phyloP scores from a whole-genome alignment of 2,329 filamentous ascomycete species.

The Penicillium hesseltinei region DNA sequence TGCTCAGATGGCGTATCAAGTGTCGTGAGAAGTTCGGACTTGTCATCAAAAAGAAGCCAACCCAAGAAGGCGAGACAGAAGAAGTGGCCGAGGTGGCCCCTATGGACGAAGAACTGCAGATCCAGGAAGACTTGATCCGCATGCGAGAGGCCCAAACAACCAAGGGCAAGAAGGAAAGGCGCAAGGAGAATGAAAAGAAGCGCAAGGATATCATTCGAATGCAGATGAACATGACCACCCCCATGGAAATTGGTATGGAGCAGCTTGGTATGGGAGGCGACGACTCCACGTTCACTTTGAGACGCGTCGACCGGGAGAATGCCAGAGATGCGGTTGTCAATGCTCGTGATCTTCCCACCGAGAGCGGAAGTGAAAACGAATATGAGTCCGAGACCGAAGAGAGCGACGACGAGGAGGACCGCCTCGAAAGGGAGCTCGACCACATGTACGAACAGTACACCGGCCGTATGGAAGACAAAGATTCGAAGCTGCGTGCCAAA shows the following conservation, averaged over 20 bases:
- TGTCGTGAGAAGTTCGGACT: constrained; percentile 90
- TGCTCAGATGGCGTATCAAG: constrained; percentile 85
- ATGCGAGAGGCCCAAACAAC: constrained; percentile 75
- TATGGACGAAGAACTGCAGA: constrained; percentile 92
- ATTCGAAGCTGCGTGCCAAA: constrained; percentile 89
- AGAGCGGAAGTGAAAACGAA: constrained; percentile 61
- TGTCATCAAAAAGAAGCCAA: constrained; percentile 65
- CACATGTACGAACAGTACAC: constrained; percentile 82
- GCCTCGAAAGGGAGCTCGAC: constrained; percentile 81
- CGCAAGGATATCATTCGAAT: constrained; percentile 92
- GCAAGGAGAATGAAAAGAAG: constrained; percentile 89
- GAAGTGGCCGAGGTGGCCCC: constrained; percentile 79
- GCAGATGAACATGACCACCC: constrained; percentile 95
- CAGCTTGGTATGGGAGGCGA: constrained; percentile 75
- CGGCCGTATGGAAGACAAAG: constrained; percentile 71
- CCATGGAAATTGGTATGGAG: constrained; percentile 93
- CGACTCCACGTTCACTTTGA: constrained; percentile 82
- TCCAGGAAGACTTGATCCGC: constrained; percentile 81
- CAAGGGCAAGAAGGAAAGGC: constrained; percentile 77
- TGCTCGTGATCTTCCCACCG: constrained; percentile 70
- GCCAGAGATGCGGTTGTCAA: constrained; percentile 67
- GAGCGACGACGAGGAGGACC: constrained; percentile 76
- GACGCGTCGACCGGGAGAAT: constrained; percentile 72
- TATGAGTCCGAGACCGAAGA: constrained; percentile 58
- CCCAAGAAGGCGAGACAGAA: constrained; percentile 55